Base-by-base conservation (phyloP, 495 filamentous ascomycete species). In the Penicillium diatomitis region DNA sequence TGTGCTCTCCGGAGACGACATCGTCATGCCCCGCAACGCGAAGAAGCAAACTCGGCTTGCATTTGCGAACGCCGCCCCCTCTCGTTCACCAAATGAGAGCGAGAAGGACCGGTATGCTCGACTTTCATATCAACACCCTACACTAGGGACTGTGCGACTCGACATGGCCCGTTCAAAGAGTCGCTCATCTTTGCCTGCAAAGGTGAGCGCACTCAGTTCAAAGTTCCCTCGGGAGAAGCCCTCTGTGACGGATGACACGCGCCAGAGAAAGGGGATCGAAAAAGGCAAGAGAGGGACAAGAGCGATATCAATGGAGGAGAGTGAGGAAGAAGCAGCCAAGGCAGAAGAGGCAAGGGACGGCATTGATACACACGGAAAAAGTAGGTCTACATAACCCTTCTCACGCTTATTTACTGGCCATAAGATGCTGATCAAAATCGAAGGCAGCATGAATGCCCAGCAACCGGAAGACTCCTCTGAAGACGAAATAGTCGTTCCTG, bases 31-130 rank as follows among this genome's bases (percentile, higher is more conserved):
- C 56, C 65, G 69, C 61, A 66, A 59, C 46, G 55, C 62, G 9
- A 53, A 70, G 50, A 74, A 73, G 55, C 72, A 76, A 57, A 71
- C 74, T 39, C 71, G 71, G 44, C 71, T 77, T 39, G 53, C 68
- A 28, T 77, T 76, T 47, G 62, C 61, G 9, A 56, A 71, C 9
- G 36, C 64, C 27, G 48, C 58, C 3, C 49, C 60, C 10, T 41
- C 53, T 0, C 42, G 46, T 4, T 42, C 49, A 42, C 46, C 11
- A 4, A 57, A 45, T 30, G 54, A 46, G 7, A 53, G 55, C 4
- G 55, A 55, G 10, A 48, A 32, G 34, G 61, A 55, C 47, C 65
- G 68, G 34, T 60, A 56, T 11, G 64, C 72, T 7, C 70, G 51
- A 28, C 54, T 77, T 12, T 62, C 57, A n/a, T 76, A 72, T 34